Evolutionary conservation across 169 alveolate species (phyloP).

Genomic region (Eimeria mitis): DNA sequence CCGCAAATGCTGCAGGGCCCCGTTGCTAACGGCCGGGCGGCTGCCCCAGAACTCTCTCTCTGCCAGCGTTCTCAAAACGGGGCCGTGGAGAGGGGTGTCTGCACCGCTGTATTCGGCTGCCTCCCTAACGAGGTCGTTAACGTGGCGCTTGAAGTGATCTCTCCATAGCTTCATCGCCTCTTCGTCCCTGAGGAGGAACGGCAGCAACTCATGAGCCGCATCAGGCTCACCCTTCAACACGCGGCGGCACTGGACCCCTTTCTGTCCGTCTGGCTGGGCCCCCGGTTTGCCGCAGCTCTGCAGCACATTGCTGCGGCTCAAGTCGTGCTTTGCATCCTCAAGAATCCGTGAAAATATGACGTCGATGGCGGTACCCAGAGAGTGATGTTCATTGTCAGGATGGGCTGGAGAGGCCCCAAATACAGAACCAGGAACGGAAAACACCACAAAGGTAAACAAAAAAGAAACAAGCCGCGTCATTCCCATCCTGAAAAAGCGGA

Average conservation of each 20-base stretch:
- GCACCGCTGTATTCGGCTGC: conserved; percentile 13
- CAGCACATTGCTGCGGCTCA: not conserved
- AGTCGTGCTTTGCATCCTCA: not conserved
- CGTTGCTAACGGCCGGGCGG: conserved; percentile 70
- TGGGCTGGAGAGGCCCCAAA: not conserved
- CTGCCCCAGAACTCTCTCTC: conserved; percentile 73
- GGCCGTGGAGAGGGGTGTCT: conserved; percentile 39
- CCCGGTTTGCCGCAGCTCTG: conserved; percentile 7
- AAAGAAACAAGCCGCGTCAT: not conserved
- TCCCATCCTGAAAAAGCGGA: not conserved
- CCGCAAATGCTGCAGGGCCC: conserved; percentile 38
- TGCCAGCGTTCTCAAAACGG: conserved; percentile 5
- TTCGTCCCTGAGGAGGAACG: conserved; percentile 29
- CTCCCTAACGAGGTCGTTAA: conserved; percentile 14
- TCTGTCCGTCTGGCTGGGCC: not conserved
- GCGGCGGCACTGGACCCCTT: conserved; percentile 9
- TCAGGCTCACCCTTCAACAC: conserved; percentile 56
- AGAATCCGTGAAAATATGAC: conserved; percentile 24
- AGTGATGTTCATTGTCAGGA: not conserved
- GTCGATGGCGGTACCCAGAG: conserved; percentile 16
- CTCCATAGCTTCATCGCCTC: conserved; percentile 71
- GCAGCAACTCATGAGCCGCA: conserved; percentile 43
- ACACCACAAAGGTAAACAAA: not conserved
- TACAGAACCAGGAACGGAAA: not conserved
- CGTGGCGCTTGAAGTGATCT: conserved; percentile 66